Conservation (phyloP, 805 yeast genomes). For the Scheffersomyces ergatensis region DNA sequence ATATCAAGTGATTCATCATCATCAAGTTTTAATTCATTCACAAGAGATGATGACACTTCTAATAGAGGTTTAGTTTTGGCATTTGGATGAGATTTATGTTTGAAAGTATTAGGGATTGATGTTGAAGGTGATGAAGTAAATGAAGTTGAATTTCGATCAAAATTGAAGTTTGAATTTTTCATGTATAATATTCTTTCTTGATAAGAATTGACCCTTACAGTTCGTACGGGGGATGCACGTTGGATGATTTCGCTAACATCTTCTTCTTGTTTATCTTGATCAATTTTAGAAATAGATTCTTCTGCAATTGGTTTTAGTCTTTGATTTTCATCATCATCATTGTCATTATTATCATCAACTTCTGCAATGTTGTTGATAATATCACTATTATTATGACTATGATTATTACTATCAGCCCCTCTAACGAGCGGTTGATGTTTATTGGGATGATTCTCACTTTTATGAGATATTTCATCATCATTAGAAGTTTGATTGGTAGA, state of each 20-base stretch:
- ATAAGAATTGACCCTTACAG: constrained; percentile 12
- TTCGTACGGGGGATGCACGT: background rate
- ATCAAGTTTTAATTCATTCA: background rate
- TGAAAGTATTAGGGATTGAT: constrained; percentile 44
- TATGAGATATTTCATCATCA: background rate
- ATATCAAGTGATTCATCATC: background rate
- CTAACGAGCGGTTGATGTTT: background rate
- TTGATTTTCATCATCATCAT: background rate
- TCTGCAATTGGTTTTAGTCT: background rate
- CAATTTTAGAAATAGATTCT: background rate
- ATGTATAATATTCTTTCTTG: constrained; percentile 31
- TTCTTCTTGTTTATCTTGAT: background rate
- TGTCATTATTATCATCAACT: background rate
- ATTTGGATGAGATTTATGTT: constrained; percentile 43
- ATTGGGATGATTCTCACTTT: background rate
- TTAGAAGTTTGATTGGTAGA: constrained; percentile 16
- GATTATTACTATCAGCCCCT: too few relatives aligned
- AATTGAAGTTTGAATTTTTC: constrained; percentile 30
- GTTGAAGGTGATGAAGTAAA: constrained; percentile 11
- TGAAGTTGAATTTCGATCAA: constrained; percentile 11
- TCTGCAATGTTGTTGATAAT: background rate
- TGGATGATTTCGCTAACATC: constrained; percentile 4
- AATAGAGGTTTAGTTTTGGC: constrained; percentile 37
- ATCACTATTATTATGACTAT: too few relatives aligned
- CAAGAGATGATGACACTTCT: constrained; percentile 9